Evolutionary conservation across 495 filamentous ascomycete species (phyloP), one percentile per base, ranked within the genome.

Genomic region (Lasiosphaeria hispida): DNA sequence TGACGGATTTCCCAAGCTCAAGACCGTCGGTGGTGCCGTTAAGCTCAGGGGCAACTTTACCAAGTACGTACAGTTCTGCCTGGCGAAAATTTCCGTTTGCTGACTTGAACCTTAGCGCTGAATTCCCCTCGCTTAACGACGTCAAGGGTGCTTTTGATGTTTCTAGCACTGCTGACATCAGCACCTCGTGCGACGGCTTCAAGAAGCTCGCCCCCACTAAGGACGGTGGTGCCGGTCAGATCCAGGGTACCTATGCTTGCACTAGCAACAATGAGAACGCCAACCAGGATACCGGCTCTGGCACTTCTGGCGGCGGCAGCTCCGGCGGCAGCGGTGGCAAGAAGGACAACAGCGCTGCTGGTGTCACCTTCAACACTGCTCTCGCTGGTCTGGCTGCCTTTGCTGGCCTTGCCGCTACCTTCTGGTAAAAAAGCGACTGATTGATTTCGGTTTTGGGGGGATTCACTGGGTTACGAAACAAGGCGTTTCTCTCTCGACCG

Each of bases 61-160:
- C 49, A 77, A 83, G 88, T 96, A 80, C 79, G 91, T 83, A n/a
- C 35, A 23, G 17, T 14, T 42, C 8, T 10, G 36, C 1, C 1
- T 19, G 2, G 11, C 11, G 9, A 0, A 1, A 10, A 17, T n/a
- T 18, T 9, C 9, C 2, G 17, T 8, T 47, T 38, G 38, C 48
- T 60, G 17, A 64, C 59, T 40, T n/a, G 15, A 1, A 14, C 55
- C 53, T 10, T 63, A 96, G 92, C 53, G 84, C 90, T 53, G 65
- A 77, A 30, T 78, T 97, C 33, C 86, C 89, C 38, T 64, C 67
- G 11, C 79, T 98, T 18, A 75, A 83, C 58, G 83, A 88, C 58
- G 92, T 97, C 61, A 80, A 81, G 66, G 94, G 94, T 78, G 87
- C 85, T 52, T 93, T 96, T 79, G 91, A 96, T 76, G 73, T 95